Base-by-base conservation (phyloP, 768 basidiomycete genomes). In the Rhodotorula taiwanensis region DNA sequence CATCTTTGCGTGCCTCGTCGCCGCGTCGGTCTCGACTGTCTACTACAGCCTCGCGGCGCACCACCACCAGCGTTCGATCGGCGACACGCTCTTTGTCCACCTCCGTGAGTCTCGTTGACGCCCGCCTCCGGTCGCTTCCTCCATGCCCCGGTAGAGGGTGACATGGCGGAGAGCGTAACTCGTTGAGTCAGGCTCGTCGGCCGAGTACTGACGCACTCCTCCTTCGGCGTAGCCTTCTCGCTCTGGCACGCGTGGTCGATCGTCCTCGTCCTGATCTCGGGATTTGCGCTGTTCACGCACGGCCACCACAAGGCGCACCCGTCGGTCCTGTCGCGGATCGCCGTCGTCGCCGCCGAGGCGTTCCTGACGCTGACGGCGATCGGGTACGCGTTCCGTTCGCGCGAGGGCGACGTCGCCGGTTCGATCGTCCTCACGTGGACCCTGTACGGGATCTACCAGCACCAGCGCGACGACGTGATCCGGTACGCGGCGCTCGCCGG, bases 41-140 rank as follows among this genome's bases (percentile, higher is more conserved):
- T 70, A 98, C 79, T 97, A 93, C 74, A 79, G 88, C 62, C 86
- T 97, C 74, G 93, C 94, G 81, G 89, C 91, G 77, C 82, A 84
- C 66, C 84, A 91, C 75, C 75, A 80, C 31, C 77, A 88, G 31
- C 80, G 86, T 71, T 81, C 74, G 63, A 69, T 81, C 48, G 79
- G 80, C 27, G 70, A 68, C 47, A 31, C 64, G 55, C 69, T 93
- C 66, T 92, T 94, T 65, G 81, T 97, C 48, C 92, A 97, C 76
- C 84, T 95, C 23, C 95, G 43, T 44, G 43, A 44, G 43, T 39
- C n/a, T n/a, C n/a, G n/a, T n/a, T n/a, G n/a, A n/a, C n/a, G n/a
- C n/a, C n/a, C n/a, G n/a, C n/a, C n/a, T n/a, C n/a, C n/a, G n/a
- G n/a, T n/a, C n/a, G n/a, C n/a, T n/a, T n/a, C n/a, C n/a, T n/a